phyloP scores from a whole-genome alignment of 2,329 filamentous ascomycete species.

The Aspergillus novoparasiticus region DNA sequence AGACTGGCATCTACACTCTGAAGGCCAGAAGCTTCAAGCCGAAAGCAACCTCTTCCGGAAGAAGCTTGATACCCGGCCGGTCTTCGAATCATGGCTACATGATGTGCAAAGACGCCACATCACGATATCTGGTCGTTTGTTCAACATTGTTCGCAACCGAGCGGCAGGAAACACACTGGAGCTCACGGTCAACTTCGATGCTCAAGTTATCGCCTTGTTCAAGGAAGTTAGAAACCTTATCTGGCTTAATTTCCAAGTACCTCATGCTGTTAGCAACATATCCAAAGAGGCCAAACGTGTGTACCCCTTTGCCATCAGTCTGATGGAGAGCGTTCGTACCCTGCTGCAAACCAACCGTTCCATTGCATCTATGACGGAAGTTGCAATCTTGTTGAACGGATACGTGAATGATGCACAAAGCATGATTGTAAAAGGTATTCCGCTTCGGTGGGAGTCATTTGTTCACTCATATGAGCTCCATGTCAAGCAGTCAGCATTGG shows the following conservation, averaged over 20 bases:
- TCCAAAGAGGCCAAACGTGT: slow-evolving; percentile 99
- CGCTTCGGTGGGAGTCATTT: slow-evolving; percentile 95
- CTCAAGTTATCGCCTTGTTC: slow-evolving; percentile 95
- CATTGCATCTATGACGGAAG: slow-evolving; percentile 82
- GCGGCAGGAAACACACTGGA: slow-evolving; percentile 89
- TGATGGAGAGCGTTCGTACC: slow-evolving; percentile 98
- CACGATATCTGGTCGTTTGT: slow-evolving; percentile 87
- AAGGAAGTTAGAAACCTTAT: slow-evolving; percentile 96
- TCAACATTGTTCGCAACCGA: slow-evolving; percentile 83
- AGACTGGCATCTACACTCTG: slow-evolving; percentile 91
- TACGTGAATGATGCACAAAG: slow-evolving; percentile 88
- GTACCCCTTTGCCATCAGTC: slow-evolving; percentile 93
- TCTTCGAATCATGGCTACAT: slow-evolving; percentile 93
- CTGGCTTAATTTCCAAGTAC: slow-evolving; percentile 93
- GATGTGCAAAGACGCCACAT: slow-evolving; percentile 88
- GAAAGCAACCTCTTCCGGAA: slow-evolving; percentile 94
- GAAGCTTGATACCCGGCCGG: slow-evolving; percentile 90
- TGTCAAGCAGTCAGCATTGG: slow-evolving; percentile 64
- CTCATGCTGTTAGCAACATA: slow-evolving; percentile 90
- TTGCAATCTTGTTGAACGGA: slow-evolving; percentile 83
- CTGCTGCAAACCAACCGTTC: slow-evolving; percentile 84
- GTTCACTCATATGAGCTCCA: slow-evolving; percentile 95
- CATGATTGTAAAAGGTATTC: slow-evolving; percentile 82
- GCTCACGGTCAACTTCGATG: slow-evolving; percentile 92
- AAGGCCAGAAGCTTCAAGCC: slow-evolving; percentile 88